A percentile compares a stretch with the other conserved stretches of the same genome.
phyloP scores from a whole-genome alignment of 768 basidiomycete species.

The Rhodotorula diobovata region DNA sequence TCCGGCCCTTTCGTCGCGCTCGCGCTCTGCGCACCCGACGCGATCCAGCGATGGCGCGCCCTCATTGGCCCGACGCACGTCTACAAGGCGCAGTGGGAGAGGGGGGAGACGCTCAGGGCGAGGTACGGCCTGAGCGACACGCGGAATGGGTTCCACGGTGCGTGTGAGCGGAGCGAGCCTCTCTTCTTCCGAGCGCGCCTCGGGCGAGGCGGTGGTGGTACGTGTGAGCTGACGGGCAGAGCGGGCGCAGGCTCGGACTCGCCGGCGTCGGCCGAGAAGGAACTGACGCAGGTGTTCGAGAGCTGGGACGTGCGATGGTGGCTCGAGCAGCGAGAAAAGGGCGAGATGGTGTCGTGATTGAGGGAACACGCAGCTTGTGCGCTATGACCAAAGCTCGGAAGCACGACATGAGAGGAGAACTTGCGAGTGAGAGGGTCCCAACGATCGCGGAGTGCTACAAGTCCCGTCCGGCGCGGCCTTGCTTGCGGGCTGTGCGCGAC shows the following conservation, averaged over 20 bases:
- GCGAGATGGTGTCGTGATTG: background rate
- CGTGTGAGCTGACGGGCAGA: background rate
- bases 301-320: conserved; percentile 33
- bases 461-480: too few species aligned
- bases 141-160: conserved; percentile 42
- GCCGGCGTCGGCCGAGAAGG: conserved; percentile 30
- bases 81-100: conserved; percentile 39
- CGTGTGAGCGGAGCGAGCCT: background rate
- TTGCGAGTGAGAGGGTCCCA: too few species aligned
- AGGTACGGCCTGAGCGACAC: conserved; percentile 42
- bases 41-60: conserved; percentile 34
- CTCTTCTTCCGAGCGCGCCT: too few species aligned
- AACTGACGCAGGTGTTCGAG: conserved; percentile 38
- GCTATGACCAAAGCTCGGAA: too few species aligned
- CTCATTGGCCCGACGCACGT: conserved; percentile 43
- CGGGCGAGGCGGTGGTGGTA: fast-evolving
- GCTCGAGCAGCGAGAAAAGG: conserved; percentile 16
- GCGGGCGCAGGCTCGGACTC: conserved; percentile 30
- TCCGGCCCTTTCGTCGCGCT: conserved; percentile 41
- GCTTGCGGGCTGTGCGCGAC: too few species aligned
- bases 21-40: conserved; percentile 36
- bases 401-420: too few species aligned
- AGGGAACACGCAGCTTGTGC: background rate
- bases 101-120: conserved; percentile 32
- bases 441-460: too few species aligned